These are phyloP conservation scores for Nidularia sp. DNA, from an alignment of 768 basidiomycete genomes.

Conservation along the genomic window DNA sequence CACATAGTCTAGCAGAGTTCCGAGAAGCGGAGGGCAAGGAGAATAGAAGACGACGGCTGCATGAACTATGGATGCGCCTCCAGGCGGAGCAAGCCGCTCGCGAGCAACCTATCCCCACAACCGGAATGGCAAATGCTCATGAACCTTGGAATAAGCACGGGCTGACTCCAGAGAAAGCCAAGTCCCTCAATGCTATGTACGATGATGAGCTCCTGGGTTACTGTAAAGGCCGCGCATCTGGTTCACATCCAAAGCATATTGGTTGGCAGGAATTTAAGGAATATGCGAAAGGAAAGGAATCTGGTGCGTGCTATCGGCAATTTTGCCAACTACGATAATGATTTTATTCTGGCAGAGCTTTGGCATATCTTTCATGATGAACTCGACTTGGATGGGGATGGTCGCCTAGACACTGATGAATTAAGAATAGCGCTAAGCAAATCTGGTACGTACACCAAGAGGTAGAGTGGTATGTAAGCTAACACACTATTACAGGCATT, in stretches of 20 bases:
- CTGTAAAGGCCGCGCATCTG: conserved; percentile 41
- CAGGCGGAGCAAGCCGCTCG: conserved; percentile 18
- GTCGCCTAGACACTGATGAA: conserved; percentile 61
- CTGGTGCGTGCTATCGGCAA: conserved; percentile 42
- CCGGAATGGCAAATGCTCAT: not conserved
- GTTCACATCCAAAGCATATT: conserved; percentile 40
- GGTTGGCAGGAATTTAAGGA: conserved; percentile 69
- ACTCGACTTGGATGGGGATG: conserved; percentile 87
- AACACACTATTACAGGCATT: conserved; percentile 49
- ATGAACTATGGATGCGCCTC: conserved; percentile 62
- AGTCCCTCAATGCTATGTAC: conserved; percentile 65
- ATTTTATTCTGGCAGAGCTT: conserved; percentile 50
- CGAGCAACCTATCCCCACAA: not conserved
- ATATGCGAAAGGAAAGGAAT: conserved; percentile 80
- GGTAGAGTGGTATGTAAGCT: not conserved
- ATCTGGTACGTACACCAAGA: conserved; percentile 48
- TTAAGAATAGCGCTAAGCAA: conserved; percentile 45
- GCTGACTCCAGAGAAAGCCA: conserved; percentile 61
- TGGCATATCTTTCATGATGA: conserved; percentile 92
- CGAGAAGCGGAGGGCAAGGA: conserved; percentile 59
- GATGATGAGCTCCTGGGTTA: conserved; percentile 67
- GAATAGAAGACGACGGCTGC: conserved; percentile 54
- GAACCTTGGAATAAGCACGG: conserved; percentile 2
- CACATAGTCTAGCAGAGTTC: conserved; percentile 60
- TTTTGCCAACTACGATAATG: not conserved